A percentile compares a stretch with the other conserved stretches of the same genome.
These are phyloP conservation scores for Phytopythium kandeliae DNA, from an alignment of 352 stramenopile species.

Conservation along the genomic window DNA sequence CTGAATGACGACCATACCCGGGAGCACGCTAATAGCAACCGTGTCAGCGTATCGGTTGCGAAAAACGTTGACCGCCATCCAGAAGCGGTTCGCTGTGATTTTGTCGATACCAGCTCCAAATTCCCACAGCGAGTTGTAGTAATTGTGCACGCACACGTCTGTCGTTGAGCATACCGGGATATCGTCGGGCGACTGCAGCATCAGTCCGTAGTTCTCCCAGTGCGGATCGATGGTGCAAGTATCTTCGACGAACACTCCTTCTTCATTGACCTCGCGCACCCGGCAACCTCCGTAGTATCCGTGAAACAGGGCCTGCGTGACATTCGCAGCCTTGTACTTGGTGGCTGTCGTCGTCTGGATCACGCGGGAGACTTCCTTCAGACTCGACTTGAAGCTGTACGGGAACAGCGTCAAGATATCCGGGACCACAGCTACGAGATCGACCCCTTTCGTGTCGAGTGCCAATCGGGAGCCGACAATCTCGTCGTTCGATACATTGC, in stretches of 20 bases:
- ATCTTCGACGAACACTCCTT: conserved; percentile 7
- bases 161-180: conserved; percentile 18
- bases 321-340: conserved; percentile 4
- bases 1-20: neutral
- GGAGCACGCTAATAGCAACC: neutral
- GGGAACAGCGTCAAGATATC: conserved; percentile 18
- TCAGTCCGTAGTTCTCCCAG: conserved; percentile 20
- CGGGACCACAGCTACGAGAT: conserved; percentile 17
- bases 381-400: conserved; percentile 18
- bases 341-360: conserved; percentile 8
- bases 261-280: conserved; percentile 9
- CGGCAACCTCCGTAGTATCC: conserved; percentile 11
- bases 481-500: conserved; percentile 10
- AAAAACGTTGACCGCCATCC: conserved; percentile 8
- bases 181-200: conserved; percentile 23
- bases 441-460: conserved; percentile 12
- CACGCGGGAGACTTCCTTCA: conserved; percentile 8
- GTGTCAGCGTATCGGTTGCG: neutral
- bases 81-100: conserved; percentile 6
- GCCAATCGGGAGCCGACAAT: conserved; percentile 15
- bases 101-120: conserved; percentile 1
- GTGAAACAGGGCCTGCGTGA: conserved; percentile 12
- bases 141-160: conserved; percentile 12
- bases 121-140: conserved; percentile 11
- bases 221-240: conserved; percentile 4